These are phyloP conservation scores for Penicillium janthinellum DNA, from an alignment of 2,329 filamentous ascomycete species.

Conservation along the genomic window DNA sequence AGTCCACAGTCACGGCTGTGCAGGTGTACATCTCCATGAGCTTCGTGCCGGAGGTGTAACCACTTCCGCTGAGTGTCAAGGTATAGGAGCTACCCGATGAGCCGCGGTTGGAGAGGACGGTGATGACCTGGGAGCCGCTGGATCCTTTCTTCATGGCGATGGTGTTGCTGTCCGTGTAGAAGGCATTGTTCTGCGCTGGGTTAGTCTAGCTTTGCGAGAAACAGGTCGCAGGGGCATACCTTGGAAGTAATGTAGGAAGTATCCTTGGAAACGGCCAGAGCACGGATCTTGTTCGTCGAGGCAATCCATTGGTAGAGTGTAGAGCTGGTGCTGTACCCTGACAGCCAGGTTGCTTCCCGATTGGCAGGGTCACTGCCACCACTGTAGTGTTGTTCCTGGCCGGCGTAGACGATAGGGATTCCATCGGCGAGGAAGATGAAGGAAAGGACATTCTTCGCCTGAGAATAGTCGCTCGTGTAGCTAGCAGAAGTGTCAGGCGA, in stretches of 20 bases:
- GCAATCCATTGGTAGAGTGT: constrained; percentile 55
- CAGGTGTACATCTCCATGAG: constrained; percentile 44
- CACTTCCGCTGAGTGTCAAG: constrained; percentile 26
- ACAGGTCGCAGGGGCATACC: constrained; percentile 16
- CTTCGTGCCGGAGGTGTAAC: constrained; percentile 24
- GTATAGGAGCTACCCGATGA: constrained; percentile 27
- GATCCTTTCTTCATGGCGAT: constrained; percentile 47
- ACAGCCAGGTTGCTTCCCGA: constrained; percentile 63
- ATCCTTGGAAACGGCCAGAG: constrained; percentile 43
- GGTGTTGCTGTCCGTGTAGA: constrained; percentile 49
- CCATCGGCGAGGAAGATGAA: constrained; percentile 63
- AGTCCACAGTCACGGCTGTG: constrained; percentile 45
- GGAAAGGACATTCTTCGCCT: constrained; percentile 63
- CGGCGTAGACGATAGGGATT: constrained; percentile 67
- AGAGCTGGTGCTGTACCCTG: constrained; percentile 49
- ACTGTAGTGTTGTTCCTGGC: constrained; percentile 65
- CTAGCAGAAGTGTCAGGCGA: constrained; percentile 2
- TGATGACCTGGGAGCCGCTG: constrained; percentile 45
- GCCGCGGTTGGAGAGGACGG: constrained; percentile 50
- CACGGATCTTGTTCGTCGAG: constrained; percentile 55
- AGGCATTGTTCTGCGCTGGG: constrained; percentile 37
- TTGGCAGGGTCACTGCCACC: constrained; percentile 54
- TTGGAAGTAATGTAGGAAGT: constrained; percentile 44
- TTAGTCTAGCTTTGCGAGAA: not conserved
- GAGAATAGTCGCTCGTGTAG: constrained; percentile 38